Base-by-base conservation (phyloP, 2,329 filamentous ascomycete species). In the Curvularia hawaiiensis region DNA sequence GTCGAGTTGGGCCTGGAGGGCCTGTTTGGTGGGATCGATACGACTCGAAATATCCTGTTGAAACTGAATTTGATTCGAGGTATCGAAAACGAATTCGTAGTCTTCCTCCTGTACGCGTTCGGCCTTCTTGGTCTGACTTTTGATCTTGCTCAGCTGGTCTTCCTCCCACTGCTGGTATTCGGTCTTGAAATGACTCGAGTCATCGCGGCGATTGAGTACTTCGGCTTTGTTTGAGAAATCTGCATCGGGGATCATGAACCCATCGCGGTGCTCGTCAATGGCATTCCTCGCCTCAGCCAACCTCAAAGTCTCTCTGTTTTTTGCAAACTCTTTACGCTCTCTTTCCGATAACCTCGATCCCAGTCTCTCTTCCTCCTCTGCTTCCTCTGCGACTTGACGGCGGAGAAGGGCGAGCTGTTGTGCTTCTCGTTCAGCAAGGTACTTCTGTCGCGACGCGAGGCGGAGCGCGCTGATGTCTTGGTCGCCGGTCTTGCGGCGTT, bases 141-240 rank as follows among this genome's bases (percentile, higher is more conserved):
- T 95, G 6, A 92, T 93, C 75, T 96, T 96, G 55, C 88, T 84
- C 0, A 90, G 85, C 78, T 98, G 94, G 72, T 98, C 94, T 56
- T 87, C 82, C 74, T 99, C 95, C 94, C 94, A 99, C 71, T 97
- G 91, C 61, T 99, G 93, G 62, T 97, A 90, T 74, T 99, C 95
- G n/a, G 44, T 33, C n/a, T 47, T 47, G 18, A 33, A 47, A 28
- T 47, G 28, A 8, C 28, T 47, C 2, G 44, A 30, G 2, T 47
- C 44, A 16, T 47, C 44, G 20, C 28, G 44, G 12, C 44, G 44
- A 30, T 47, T 97, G 11, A 99, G 83, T 0, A 91, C 91, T 24
- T 96, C 91, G 62, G 95, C 87, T 74, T 98, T 98, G 0, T 91
- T 97, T 61, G 97, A 94, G 72, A 97, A 97, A 74, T 97, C 92